Conservation (phyloP, 164 flowering plant species). For the Santalum album region DNA sequence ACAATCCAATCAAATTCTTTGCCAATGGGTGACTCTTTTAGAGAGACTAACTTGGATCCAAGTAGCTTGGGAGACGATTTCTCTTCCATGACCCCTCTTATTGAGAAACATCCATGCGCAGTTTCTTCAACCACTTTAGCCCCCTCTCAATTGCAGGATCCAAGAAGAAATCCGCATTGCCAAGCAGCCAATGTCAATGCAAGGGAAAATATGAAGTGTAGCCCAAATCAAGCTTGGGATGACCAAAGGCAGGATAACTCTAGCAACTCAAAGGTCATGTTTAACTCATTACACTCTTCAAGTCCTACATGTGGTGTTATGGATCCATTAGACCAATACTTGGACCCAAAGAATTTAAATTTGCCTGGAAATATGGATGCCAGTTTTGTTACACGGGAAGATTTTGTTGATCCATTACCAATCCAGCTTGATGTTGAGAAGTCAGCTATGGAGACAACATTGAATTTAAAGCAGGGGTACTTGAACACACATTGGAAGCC, state of each 20-base stretch:
- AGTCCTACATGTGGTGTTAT: constrained; percentile 18
- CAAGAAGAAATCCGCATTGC: constrained; percentile 25
- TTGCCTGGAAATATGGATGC: constrained; percentile 19
- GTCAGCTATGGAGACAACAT: no score
- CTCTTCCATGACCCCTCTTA: constrained; percentile 19
- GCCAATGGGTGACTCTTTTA: constrained; percentile 19
- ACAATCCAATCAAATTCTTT: constrained; percentile 27
- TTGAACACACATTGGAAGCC: constrained; percentile 23
- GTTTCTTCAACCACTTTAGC: constrained; percentile 19
- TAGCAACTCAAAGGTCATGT: constrained; percentile 16
- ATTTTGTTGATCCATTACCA: constrained; percentile 20
- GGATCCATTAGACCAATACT: constrained; percentile 17
- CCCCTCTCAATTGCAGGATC: constrained; percentile 20
- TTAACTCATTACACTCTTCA: constrained; percentile 22
- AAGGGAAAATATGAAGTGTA: constrained; percentile 17
- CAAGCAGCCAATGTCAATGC: constrained; percentile 22
- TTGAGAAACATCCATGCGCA: constrained; percentile 19
- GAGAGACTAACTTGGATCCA: constrained; percentile 16
- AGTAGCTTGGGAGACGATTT: constrained; percentile 21
- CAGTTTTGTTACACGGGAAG: constrained; percentile 17
- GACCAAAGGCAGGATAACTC: constrained; percentile 17
- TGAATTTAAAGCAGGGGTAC: constrained; percentile 27
- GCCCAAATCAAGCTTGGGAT: constrained; percentile 29
- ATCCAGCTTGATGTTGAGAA: constrained; percentile 24
- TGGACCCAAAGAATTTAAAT: constrained; percentile 19